These are phyloP conservation scores for Solanum paucissectum DNA, from an alignment of 257 asterid species.

Conservation along the genomic window DNA sequence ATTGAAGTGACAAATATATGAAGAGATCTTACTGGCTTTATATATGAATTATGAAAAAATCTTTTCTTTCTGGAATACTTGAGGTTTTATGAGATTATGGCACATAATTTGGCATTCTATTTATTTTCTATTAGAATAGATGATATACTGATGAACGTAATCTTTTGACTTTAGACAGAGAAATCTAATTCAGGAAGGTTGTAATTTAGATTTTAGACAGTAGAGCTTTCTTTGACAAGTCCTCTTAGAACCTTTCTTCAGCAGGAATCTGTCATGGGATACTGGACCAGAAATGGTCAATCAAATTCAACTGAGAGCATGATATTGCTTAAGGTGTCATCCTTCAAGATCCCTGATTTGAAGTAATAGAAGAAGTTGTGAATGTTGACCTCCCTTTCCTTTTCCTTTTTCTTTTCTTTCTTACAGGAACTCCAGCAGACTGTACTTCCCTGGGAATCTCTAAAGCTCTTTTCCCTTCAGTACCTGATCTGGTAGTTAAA, in stretches of 20 bases:
- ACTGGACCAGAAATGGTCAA: background rate
- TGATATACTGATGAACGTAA: background rate
- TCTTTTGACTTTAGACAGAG: background rate
- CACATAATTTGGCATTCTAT: background rate
- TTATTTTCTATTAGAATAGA: background rate
- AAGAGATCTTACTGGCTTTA: background rate
- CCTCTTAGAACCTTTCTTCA: background rate
- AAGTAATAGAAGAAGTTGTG: background rate
- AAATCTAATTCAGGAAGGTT: background rate
- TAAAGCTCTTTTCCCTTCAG: constrained; percentile 46
- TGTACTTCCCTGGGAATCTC: constrained; percentile 83
- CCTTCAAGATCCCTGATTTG: background rate
- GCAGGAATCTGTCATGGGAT: background rate
- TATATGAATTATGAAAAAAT: background rate
- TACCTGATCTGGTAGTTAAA: constrained; percentile 70
- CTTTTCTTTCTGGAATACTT: background rate
- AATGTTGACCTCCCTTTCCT: background rate
- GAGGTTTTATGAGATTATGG: background rate
- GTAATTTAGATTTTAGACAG: background rate
- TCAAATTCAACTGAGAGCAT: background rate
- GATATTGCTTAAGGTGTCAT: background rate
- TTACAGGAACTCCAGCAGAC: constrained; percentile 80
- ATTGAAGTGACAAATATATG: background rate
- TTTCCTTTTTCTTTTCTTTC: background rate
- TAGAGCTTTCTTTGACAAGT: background rate